These are phyloP conservation scores for Taphrina pruni DNA, from an alignment of 1,139 yeast genomes.

Conservation along the genomic window DNA sequence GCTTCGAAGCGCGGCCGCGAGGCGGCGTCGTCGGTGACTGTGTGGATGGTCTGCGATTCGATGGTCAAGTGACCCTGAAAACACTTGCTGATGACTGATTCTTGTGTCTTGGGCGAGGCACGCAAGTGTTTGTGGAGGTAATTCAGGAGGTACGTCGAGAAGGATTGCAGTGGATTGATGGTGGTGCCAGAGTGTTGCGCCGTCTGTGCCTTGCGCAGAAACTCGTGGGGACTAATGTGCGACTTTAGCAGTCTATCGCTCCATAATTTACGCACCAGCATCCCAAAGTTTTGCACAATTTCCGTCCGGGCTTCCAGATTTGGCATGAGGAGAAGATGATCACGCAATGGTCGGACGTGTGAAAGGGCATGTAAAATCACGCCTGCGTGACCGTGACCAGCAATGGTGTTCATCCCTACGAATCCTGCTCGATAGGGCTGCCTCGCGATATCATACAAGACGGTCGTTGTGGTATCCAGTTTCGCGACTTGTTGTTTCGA, in stretches of 20 bases:
- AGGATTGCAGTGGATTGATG: conserved; percentile 1
- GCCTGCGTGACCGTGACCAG: conserved; percentile 61
- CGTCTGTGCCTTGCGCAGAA: conserved; percentile 57
- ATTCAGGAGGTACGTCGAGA: conserved; percentile 8
- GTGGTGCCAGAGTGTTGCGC: conserved; percentile 46
- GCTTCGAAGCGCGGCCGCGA: conserved; percentile 49
- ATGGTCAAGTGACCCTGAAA: conserved; percentile 64
- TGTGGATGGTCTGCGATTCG: conserved; percentile 50
- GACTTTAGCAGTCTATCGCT: conserved; percentile 62
- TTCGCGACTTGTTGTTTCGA: conserved; percentile 51
- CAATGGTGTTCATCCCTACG: conserved; percentile 66
- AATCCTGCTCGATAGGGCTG: conserved; percentile 55
- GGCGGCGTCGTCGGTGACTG: conserved; percentile 46
- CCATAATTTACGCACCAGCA: conserved; percentile 69
- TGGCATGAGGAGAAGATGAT: conserved; percentile 56
- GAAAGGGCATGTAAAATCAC: conserved; percentile 63
- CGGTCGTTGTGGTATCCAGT: conserved; percentile 49
- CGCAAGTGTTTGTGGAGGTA: background rate
- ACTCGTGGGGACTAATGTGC: conserved; percentile 63
- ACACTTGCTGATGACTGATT: conserved; percentile 47
- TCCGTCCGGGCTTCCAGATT: conserved; percentile 47
- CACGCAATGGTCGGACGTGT: conserved; percentile 62
- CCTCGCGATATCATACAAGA: conserved; percentile 56
- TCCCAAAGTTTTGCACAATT: conserved; percentile 54
- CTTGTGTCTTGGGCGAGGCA: conserved; percentile 43